Conservation (phyloP, 1,284 basidiomycete species). For the Tremellales sp. region DNA sequence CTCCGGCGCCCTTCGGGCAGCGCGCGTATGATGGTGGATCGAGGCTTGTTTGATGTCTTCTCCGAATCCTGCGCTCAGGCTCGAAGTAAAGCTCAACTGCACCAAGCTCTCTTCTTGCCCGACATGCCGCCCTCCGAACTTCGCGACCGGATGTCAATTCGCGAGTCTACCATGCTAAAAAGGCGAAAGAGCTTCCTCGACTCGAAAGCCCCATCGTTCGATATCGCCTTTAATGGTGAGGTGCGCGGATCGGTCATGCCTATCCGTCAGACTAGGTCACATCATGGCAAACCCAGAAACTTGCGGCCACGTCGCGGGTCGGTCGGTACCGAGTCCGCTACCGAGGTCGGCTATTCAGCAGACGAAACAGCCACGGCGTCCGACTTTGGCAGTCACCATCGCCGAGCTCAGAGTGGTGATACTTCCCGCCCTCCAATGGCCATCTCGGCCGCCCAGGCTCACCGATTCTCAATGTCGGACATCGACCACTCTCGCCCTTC, state of each 20-base stretch:
- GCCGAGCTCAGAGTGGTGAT: not conserved
- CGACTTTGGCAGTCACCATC: constrained; percentile 5
- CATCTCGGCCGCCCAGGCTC: not conserved
- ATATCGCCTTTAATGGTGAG: constrained; percentile 32
- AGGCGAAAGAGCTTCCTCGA: constrained; percentile 39
- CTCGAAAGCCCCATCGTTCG: constrained; percentile 8
- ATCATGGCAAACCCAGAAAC: not conserved
- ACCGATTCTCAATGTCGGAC: not conserved
- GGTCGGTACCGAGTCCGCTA: constrained; percentile 1
- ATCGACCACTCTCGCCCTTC: not conserved
- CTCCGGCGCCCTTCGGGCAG: constrained; percentile 65
- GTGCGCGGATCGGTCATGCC: constrained; percentile 28
- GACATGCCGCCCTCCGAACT: constrained; percentile 13
- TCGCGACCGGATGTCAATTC: constrained; percentile 17
- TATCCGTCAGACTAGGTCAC: constrained; percentile 15
- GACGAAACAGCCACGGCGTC: constrained; percentile 10
- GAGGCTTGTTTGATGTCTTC: constrained; percentile 46
- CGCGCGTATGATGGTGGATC: constrained; percentile 56
- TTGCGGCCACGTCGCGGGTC: constrained; percentile 3
- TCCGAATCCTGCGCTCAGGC: constrained; percentile 47
- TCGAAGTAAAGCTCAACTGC: constrained; percentile 36
- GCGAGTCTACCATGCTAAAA: constrained; percentile 30
- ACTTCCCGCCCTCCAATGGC: not conserved
- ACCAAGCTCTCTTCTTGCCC: constrained; percentile 24
- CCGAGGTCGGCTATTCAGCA: constrained; percentile 3